phyloP scores from a whole-genome alignment of 1,139 yeast genomes.

The Yamadazyma diospyri region DNA sequence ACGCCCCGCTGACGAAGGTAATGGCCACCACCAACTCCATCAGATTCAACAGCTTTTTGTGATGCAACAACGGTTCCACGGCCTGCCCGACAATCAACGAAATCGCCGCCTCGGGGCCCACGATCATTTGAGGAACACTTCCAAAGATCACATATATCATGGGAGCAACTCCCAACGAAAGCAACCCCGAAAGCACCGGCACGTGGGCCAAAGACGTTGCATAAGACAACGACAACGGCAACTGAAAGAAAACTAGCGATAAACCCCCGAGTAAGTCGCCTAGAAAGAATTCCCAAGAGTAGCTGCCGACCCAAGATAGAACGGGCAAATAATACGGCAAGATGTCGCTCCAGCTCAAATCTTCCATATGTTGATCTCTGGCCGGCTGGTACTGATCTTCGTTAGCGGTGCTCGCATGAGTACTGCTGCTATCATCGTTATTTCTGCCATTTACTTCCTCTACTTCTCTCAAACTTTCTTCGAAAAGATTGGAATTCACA shows the following conservation, averaged over 20 bases:
- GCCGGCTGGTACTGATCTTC: slow-evolving; percentile 22
- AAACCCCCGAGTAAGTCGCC: slow-evolving; percentile 86
- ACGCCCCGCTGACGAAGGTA: slow-evolving; percentile 74
- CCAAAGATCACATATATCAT: slow-evolving; percentile 80
- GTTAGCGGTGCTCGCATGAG: not conserved
- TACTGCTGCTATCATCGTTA: not conserved
- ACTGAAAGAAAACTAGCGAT: slow-evolving; percentile 86
- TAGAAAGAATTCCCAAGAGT: slow-evolving; percentile 47
- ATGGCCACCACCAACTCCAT: slow-evolving; percentile 69
- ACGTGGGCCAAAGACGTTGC: slow-evolving; percentile 90
- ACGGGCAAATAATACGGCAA: slow-evolving; percentile 79
- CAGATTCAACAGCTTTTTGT: slow-evolving; percentile 47
- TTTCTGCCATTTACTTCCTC: not conserved
- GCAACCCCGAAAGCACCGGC: slow-evolving; percentile 81
- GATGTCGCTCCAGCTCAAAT: slow-evolving; percentile 23
- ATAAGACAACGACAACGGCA: slow-evolving; percentile 84
- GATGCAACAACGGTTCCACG: slow-evolving; percentile 64
- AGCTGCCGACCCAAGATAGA: slow-evolving; percentile 72
- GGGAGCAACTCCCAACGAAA: slow-evolving; percentile 81
- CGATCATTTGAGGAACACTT: slow-evolving; percentile 93
- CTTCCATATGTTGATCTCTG: slow-evolving; percentile 19
- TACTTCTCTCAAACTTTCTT: slow-evolving; percentile 3
- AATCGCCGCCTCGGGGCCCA: slow-evolving; percentile 95
- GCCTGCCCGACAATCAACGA: slow-evolving; percentile 91
- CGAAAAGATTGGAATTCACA: slow-evolving; percentile 1